These are phyloP conservation scores for Trypanosoma scelopori DNA, from an alignment of 208 protist genomes.

Conservation along the genomic window DNA sequence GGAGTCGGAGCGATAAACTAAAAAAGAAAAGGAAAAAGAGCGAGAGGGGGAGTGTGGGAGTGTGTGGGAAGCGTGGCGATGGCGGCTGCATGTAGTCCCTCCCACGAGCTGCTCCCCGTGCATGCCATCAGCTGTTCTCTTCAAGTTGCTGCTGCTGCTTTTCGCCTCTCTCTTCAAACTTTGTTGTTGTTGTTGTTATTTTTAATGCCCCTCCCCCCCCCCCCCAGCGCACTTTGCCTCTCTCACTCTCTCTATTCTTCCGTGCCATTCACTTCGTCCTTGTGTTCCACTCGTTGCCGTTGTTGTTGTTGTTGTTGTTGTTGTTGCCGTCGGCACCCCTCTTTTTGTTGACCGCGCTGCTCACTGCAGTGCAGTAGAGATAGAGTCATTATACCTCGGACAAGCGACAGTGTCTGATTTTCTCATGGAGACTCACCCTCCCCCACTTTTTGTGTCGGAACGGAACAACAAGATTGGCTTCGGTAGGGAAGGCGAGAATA, in stretches of 20 bases:
- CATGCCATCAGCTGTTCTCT: background rate
- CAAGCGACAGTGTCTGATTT: background rate
- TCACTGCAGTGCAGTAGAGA: too few relatives aligned
- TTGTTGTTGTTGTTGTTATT: background rate
- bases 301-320: too few relatives aligned
- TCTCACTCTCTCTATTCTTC: background rate
- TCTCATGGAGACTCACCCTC: conserved; percentile 15
- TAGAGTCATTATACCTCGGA: background rate
- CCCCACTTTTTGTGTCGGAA: background rate
- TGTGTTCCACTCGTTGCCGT: too few relatives aligned
- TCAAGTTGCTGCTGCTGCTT: background rate
- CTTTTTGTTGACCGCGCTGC: too few relatives aligned
- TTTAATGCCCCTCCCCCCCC: too few relatives aligned
- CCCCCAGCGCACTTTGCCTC: too few relatives aligned
- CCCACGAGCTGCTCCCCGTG: background rate
- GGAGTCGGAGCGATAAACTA: conserved; percentile 7
- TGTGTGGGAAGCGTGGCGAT: too few relatives aligned
- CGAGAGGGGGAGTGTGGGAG: background rate
- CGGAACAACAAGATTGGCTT: conserved; percentile 7
- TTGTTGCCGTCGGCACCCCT: too few relatives aligned
- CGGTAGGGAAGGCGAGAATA: conserved; percentile 16
- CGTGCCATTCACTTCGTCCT: too few relatives aligned
- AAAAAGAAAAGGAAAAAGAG: background rate
- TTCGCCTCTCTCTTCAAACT: background rate
- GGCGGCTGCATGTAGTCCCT: too few relatives aligned